These are phyloP conservation scores for Plectosphaerella cucumerina DNA, from an alignment of 2,329 filamentous ascomycete genomes.

Conservation along the genomic window DNA sequence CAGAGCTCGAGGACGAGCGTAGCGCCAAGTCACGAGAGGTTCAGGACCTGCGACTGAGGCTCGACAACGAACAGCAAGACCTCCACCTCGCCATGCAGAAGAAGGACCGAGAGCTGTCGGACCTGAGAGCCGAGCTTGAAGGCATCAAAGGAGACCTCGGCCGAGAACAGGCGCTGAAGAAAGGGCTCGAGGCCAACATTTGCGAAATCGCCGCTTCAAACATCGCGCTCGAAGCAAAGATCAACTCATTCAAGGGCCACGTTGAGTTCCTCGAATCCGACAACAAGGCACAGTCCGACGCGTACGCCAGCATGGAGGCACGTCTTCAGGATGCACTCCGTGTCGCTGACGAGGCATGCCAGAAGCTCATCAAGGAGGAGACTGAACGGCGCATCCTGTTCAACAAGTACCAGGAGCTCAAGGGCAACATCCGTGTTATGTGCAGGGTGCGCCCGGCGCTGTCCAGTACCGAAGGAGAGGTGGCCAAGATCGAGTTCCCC, in stretches of 20 bases:
- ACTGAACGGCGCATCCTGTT: constrained; percentile 86
- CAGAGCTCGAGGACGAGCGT: constrained; percentile 63
- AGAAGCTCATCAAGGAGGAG: constrained; percentile 88
- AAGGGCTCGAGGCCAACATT: constrained; percentile 45
- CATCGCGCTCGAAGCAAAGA: constrained; percentile 67
- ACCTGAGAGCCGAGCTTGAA: constrained; percentile 41
- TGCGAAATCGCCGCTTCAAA: constrained; percentile 57
- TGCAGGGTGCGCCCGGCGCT: constrained; percentile 83
- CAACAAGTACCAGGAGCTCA: constrained; percentile 96
- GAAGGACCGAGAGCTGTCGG: constrained; percentile 52
- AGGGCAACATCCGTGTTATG: constrained; percentile 98
- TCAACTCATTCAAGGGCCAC: constrained; percentile 72
- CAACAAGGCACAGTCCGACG: constrained; percentile 81
- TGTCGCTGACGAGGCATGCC: constrained; percentile 64
- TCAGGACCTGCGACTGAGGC: constrained; percentile 54
- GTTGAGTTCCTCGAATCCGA: constrained; percentile 88
- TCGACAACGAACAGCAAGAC: constrained; percentile 48
- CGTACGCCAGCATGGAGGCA: constrained; percentile 77
- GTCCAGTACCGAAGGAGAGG: constrained; percentile 52
- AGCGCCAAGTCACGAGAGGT: constrained; percentile 56
- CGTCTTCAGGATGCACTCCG: constrained; percentile 74
- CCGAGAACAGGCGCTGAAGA: constrained; percentile 61
- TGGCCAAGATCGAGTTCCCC: constrained; percentile 75
- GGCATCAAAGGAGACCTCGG: constrained; percentile 46
- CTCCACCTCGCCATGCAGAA: constrained; percentile 41